Base-by-base conservation (phyloP, 768 basidiomycete genomes). In the Tricholoma hemisulphureum region DNA sequence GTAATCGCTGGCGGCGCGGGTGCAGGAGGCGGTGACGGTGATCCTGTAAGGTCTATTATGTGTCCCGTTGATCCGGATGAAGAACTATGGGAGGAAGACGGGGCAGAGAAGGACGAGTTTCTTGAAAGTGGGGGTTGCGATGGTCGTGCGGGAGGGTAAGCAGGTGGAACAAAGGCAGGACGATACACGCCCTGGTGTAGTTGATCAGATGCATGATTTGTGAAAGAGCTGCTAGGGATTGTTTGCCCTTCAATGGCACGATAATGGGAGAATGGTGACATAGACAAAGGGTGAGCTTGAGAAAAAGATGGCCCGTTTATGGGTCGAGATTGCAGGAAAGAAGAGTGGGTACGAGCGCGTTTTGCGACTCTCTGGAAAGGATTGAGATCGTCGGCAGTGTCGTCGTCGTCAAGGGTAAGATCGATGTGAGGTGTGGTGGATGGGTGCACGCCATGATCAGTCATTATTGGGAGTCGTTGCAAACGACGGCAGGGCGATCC, bases 21-120 rank as follows among this genome's bases (percentile, higher is more conserved):
- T 20, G 70, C 69, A 1, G 67, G 58, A 11, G 80, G 79, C 48
- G 82, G 73, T 55, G 82, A 77, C 7, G 88, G 88, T 2, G 87
- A 88, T 56, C 77, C 74, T 16, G 87, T 91, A 31, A 91, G 82
- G 79, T 91, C 89, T 70, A 91, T 91, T 53, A 91, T 76, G 60
- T 88, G 86, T 58, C 75, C 68, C 5, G 71, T 62, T 41, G 70
- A 62, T 0, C 63, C 63, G 55, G 71, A 60, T 18, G 63, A 54
- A 34, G 55, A 54, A 37, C 55, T 50, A 23, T 43, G 59, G 29
- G 55, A 54, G 46, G 69, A 28, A 61, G 67, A 65, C 14, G 64
- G 57, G 52, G 62, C 55, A 49, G 64, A 62, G 24, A 62, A 59
- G 28, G 62, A 50, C 51, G 52, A 57, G 45, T 64, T 69, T 21